These are phyloP conservation scores for Globisporangium radiosum DNA, from an alignment of 352 stramenopile genomes.

Conservation along the genomic window DNA sequence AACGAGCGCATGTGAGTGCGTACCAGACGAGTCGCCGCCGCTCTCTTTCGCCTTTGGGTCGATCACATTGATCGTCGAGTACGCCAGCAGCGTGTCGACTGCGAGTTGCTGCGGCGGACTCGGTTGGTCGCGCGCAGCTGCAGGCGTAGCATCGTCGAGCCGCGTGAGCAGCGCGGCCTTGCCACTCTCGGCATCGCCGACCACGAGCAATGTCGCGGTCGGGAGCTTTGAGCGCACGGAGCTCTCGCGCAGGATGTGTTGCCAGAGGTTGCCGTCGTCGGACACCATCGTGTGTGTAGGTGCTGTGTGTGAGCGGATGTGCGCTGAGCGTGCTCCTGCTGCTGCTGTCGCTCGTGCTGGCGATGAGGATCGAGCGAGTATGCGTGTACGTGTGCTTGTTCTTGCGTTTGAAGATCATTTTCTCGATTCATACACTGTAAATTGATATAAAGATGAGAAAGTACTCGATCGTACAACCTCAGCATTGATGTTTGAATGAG, in stretches of 20 bases:
- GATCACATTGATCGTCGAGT: constrained; percentile 56
- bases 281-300: neutral
- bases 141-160: constrained; percentile 30
- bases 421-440: too few species aligned
- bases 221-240: constrained; percentile 74
- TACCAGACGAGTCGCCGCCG: constrained; percentile 35
- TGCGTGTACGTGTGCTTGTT: too few species aligned
- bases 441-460: too few species aligned
- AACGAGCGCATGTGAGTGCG: neutral
- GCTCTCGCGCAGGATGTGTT: constrained; percentile 79
- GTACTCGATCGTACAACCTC: too few species aligned
- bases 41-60: constrained; percentile 56
- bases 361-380: too few species aligned
- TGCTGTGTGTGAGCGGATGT: too few species aligned
- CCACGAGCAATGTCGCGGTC: constrained; percentile 54
- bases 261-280: constrained; percentile 49
- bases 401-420: too few species aligned
- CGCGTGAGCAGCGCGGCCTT: constrained; percentile 63
- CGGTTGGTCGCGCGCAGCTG: constrained; percentile 15
- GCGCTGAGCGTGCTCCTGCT: too few species aligned
- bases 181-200: constrained; percentile 65
- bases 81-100: constrained; percentile 50
- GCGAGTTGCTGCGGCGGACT: constrained; percentile 13
- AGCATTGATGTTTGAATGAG: too few species aligned
- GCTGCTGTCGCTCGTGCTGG: too few species aligned